Evolutionary conservation across 169 alveolate genomes (phyloP).

Genomic region (Neospora caninum): DNA sequence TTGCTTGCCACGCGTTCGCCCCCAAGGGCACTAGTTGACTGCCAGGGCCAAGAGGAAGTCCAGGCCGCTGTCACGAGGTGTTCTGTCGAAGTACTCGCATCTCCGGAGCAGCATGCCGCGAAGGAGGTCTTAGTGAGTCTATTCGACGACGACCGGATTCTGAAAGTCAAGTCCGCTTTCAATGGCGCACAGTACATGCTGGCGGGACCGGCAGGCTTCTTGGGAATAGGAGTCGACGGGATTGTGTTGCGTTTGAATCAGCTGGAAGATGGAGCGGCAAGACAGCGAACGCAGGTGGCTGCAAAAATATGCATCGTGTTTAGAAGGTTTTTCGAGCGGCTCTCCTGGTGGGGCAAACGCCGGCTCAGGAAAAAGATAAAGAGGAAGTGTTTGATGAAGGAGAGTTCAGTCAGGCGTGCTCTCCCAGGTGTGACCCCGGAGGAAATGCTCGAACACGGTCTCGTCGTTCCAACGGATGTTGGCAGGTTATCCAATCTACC

Average conservation of each 20-base stretch:
- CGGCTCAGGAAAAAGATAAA: background rate
- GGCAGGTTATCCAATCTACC: background rate
- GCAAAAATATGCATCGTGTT: background rate
- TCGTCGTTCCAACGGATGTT: background rate
- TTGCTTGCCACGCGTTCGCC: too few species aligned
- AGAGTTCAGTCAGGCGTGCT: background rate
- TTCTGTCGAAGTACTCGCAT: background rate
- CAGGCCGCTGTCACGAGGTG: background rate
- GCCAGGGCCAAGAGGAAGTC: background rate
- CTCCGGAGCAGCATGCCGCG: background rate
- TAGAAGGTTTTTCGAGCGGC: background rate
- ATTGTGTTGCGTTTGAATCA: background rate
- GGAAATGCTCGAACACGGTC: background rate
- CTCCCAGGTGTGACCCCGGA: background rate
- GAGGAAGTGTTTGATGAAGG: background rate
- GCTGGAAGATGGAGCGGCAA: background rate
- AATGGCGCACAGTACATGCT: background rate
- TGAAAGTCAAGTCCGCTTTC: background rate
- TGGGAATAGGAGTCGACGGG: background rate
- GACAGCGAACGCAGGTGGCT: background rate
- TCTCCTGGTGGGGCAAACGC: background rate
- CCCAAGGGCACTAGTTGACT: background rate
- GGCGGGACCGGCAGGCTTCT: background rate
- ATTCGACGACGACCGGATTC: background rate
- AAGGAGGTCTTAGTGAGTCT: background rate